These are phyloP conservation scores for Friedmanniomyces simplex DNA, from an alignment of 495 filamentous ascomycete genomes.

Conservation along the genomic window DNA sequence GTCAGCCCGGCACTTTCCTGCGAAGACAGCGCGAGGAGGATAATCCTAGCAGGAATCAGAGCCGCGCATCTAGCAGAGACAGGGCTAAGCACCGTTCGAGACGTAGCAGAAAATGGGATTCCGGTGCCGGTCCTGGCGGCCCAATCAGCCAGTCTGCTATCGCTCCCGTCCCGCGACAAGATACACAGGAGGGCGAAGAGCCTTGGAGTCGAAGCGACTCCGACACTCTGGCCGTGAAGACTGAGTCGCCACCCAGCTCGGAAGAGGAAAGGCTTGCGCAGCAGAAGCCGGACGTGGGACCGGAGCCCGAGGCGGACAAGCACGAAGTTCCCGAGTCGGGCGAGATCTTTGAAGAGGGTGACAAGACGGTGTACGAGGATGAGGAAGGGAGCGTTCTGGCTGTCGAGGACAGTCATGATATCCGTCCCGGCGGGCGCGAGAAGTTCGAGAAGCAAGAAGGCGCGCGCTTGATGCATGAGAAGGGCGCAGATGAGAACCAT, in stretches of 20 bases:
- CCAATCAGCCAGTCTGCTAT: slow-evolving; percentile 90
- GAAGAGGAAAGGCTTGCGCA: slow-evolving; percentile 3
- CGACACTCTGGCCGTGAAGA: slow-evolving; percentile 30
- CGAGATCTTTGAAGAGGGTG: slow-evolving; percentile 66
- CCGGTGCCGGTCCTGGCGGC: slow-evolving; percentile 68
- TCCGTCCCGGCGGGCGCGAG: slow-evolving; percentile 26
- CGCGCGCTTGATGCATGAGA: slow-evolving; percentile 40
- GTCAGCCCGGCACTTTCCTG: slow-evolving; percentile 68
- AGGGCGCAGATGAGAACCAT: slow-evolving; percentile 33
- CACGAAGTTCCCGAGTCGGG: slow-evolving; percentile 3
- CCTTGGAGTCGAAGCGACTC: slow-evolving; percentile 25
- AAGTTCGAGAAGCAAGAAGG: slow-evolving; percentile 46
- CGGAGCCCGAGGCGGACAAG: not conserved
- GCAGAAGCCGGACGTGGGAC: slow-evolving; percentile 7
- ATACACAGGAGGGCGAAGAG: slow-evolving; percentile 15
- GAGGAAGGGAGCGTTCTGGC: slow-evolving; percentile 74
- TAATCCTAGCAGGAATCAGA: slow-evolving; percentile 31
- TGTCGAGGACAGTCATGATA: slow-evolving; percentile 25
- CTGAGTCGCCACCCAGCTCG: slow-evolving; percentile 20
- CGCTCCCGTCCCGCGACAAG: slow-evolving; percentile 51
- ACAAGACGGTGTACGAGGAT: slow-evolving; percentile 75
- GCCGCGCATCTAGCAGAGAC: slow-evolving; percentile 46
- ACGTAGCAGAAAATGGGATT: slow-evolving; percentile 59
- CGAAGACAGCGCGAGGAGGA: slow-evolving; percentile 75
- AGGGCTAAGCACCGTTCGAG: slow-evolving; percentile 39